Conservation (phyloP, 768 basidiomycete species). For the Dentipellis sp. region DNA sequence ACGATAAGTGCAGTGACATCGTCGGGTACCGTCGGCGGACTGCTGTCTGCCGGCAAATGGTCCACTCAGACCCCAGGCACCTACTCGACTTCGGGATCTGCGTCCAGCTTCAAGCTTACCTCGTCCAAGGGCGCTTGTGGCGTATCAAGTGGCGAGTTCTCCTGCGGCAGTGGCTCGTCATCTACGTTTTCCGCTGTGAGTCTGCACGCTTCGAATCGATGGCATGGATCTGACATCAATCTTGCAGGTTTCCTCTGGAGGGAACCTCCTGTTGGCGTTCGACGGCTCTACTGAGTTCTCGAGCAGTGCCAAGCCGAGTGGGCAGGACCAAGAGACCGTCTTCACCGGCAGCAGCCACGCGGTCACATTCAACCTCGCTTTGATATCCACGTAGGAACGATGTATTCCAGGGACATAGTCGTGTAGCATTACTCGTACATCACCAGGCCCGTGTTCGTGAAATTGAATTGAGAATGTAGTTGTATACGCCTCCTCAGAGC, state of each 20-base stretch:
- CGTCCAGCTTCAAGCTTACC: constrained; percentile 44
- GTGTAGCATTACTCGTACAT: too few relatives aligned
- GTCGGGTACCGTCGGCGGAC: constrained; percentile 34
- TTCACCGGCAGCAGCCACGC: constrained; percentile 21
- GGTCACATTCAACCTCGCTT: constrained; percentile 18
- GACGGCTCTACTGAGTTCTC: constrained; percentile 41
- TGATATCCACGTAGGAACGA: constrained; percentile 15
- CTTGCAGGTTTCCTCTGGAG: constrained; percentile 36
- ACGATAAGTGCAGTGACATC: constrained; percentile 33
- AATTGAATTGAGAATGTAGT: too few relatives aligned
- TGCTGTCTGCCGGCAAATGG: constrained; percentile 49
- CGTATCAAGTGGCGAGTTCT: constrained; percentile 22
- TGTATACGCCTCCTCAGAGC: too few relatives aligned
- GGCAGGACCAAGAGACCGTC: constrained; percentile 28
- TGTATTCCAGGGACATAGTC: too few relatives aligned
- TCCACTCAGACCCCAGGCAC: constrained; percentile 54
- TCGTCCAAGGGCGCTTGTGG: constrained; percentile 53
- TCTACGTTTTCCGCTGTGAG: constrained; percentile 44
- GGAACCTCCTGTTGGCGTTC: constrained; percentile 38
- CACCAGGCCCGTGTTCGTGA: too few relatives aligned
- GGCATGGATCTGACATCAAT: not conserved
- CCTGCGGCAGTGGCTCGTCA: not conserved
- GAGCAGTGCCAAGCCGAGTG: constrained; percentile 44
- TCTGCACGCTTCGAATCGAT: constrained; percentile 12
- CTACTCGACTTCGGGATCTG: constrained; percentile 37